Evolutionary conservation across 179 eudicot species (phyloP), one percentile per base, ranked within the genome.

Genomic region (Beta macrorhiza): DNA sequence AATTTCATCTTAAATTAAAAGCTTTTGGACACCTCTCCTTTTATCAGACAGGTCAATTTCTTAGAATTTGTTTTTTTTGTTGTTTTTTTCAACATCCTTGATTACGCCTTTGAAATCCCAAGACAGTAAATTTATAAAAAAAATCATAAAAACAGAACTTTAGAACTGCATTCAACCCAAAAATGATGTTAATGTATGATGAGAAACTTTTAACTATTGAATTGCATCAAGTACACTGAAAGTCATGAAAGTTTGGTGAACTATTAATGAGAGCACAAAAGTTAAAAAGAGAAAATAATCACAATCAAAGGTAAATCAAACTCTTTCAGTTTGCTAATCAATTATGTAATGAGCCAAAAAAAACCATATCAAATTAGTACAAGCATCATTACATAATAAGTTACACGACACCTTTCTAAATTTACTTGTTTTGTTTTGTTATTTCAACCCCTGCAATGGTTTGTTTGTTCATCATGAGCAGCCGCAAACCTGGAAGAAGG

Each of bases 401-500:
- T 51, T 45, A 25, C 76, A 20, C 20, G 59, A 72, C 4, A 2
- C 22, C 5, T 10, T 37, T 17, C 10, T 61, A 6, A 0, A 25
- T 3, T 4, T 65, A 65, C 17, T 17, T 14, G 13, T 5, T 68
- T 7, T 42, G 42, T 15, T 17, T 56, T 16, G 7, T 17, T 69
- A 67, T 29, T 22, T 84, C 25, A 84, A 8, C 87, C 87, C 76
- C 82, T 84, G 65, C 87, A 84, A 76, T 78, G 44, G 53, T 52
- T 85, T 63, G 83, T 80, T 82, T 84, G 86, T 82, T 90, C 90
- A 70, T 85, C 88, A 76, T 72, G 76, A n/a, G 80, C 57, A 73
- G 79, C 57, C 69, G 79, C 61, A 74, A 86, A 79, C 70, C 86
- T 89, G 17, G 93, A 85, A 73, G 90, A 85, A 49, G 92, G 81